These are phyloP conservation scores for Lactarius sp. DNA, from an alignment of 768 basidiomycete genomes.

Conservation along the genomic window DNA sequence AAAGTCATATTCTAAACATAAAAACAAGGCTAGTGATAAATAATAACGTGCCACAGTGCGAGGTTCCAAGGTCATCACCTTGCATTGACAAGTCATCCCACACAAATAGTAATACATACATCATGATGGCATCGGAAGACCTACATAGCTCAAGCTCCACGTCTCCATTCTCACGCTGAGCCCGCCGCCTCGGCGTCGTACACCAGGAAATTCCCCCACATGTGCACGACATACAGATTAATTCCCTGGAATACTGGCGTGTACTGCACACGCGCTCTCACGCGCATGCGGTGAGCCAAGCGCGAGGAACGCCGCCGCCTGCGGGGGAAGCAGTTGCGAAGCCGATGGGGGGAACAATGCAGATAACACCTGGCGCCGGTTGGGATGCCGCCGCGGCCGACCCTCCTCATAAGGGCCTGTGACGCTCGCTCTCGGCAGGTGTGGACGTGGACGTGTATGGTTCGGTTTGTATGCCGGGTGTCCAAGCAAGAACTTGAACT, in stretches of 20 bases:
- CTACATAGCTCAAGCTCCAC: constrained; percentile 27
- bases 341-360: not conserved
- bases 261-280: no score
- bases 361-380: not conserved
- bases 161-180: constrained; percentile 21
- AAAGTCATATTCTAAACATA: no score
- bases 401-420: no score
- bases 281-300: constrained; percentile 21
- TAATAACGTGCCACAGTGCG: no score
- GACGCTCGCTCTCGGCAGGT: no score
- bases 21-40: no score
- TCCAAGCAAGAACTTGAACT: constrained; percentile 26
- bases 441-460: not conserved
- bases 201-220: constrained; percentile 24
- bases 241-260: no score
- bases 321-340: not conserved
- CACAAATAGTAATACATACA: no score
- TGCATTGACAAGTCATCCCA: no score
- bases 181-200: constrained; percentile 14
- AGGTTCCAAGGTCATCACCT: no score
- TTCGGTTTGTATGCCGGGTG: constrained; percentile 18
- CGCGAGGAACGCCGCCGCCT: constrained; percentile 22
- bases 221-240: constrained; percentile 6
- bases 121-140: no score
- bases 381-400: not conserved